Evolutionary conservation across 2,329 filamentous ascomycete species (phyloP).

Genomic region (Xylaria sp.): DNA sequence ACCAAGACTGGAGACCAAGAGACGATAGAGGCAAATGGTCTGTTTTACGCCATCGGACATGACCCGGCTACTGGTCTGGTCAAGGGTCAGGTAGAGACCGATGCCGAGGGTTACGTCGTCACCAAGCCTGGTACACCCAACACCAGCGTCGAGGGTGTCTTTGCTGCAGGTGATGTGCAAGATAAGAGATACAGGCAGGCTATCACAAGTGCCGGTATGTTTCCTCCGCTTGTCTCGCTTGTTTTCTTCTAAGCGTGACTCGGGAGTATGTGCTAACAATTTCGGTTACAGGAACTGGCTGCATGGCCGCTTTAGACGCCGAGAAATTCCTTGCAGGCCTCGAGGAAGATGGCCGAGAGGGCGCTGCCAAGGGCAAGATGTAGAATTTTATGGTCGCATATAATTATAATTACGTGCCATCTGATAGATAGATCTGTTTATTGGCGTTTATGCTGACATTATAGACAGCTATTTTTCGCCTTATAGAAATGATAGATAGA

Average conservation of each 20-base stretch:
- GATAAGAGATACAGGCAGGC: conserved; percentile 98
- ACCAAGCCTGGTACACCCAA: conserved; percentile 86
- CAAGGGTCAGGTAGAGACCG: conserved; percentile 88
- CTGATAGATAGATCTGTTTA: conserved; percentile 30
- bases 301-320: conserved; percentile 93
- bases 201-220: conserved; percentile 93
- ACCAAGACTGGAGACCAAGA: conserved; percentile 79
- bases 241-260: not conserved
- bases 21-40: conserved; percentile 87
- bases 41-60: conserved; percentile 98
- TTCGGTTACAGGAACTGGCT: conserved; percentile 77
- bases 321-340: conserved; percentile 90
- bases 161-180: conserved; percentile 96
- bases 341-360: conserved; percentile 63
- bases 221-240: conserved; percentile 4
- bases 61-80: conserved; percentile 92
- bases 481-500: conserved; percentile 33
- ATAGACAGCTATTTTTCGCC: conserved; percentile 31
- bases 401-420: conserved; percentile 9
- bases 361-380: conserved; percentile 46
- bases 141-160: conserved; percentile 91
- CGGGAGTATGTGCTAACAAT: conserved; percentile 31
- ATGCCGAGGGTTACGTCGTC: conserved; percentile 89
- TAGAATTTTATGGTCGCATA: conserved; percentile 36
- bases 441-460: conserved; percentile 26